Evolutionary conservation across 2,329 filamentous ascomycete genomes (phyloP), one percentile per base, ranked within the genome.

Genomic region (Neonectria faginata): DNA sequence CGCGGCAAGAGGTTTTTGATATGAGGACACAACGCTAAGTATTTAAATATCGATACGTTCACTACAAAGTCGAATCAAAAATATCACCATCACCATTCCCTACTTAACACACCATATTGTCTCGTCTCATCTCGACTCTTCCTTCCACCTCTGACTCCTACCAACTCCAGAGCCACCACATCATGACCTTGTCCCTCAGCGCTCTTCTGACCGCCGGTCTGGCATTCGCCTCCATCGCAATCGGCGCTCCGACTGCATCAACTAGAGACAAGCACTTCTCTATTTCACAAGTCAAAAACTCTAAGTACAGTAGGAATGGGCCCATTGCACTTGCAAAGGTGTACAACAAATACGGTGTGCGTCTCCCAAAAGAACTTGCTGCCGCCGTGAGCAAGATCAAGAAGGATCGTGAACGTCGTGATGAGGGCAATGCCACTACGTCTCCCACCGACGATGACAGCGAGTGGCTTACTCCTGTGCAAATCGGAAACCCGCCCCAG

Each of bases 401-500:
- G 29, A 27, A n/a, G 10, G n/a, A n/a, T 14, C 25, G 18, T n/a
- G 18, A 25, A n/a, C 68, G 66, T 14, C 71, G 70, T 33, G 62
- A 58, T 27, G 77, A 70, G 0, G 79, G 78, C 52, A 77, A 71
- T 22, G 76, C 64, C 4, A 53, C 60, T 2, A 74, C 75, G 27
- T 73, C 57, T 0, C 79, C 80, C 1, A 65, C 75, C 56, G 54
- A 73, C 2, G 64, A 72, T 51, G 79, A 81, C 47, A 61, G 69
- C 31, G 80, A 81, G 67, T 83, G 79, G 67, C 66, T 82, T 33
- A 76, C 76, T 1, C 78, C 79, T 3, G 79, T 83, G 7, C 73
- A 78, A 39, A 80, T 83, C 22, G 81, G 81, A 10, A 80, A 79
- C 5, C 81, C 81, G 3, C 73, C 80, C 10, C 79, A 80, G 67